Evolutionary conservation across 768 basidiomycete species (phyloP).

Genomic region (Gloeophyllum trabeum): DNA sequence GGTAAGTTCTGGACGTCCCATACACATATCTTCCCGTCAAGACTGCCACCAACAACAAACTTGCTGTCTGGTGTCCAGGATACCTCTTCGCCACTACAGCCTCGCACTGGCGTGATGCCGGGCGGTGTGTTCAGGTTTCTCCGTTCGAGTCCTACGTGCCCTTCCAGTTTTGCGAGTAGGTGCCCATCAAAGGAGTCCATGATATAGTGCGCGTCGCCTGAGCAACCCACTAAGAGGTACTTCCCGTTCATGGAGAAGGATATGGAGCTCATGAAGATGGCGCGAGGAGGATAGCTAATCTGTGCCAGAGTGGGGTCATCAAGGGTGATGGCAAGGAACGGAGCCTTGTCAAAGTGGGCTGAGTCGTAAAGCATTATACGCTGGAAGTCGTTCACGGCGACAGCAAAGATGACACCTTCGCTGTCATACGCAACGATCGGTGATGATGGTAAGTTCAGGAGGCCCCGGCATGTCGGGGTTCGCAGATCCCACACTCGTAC

Average conservation of each 20-base stretch:
- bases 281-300: conserved; percentile 77
- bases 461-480: conserved; percentile 63
- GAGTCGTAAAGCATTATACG: conserved; percentile 81
- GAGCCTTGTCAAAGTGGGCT: conserved; percentile 82
- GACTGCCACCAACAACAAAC: conserved; percentile 75
- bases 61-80: conserved; percentile 93
- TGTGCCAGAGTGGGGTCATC: conserved; percentile 69
- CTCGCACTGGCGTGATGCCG: conserved; percentile 59
- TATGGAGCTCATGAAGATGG: conserved; percentile 85
- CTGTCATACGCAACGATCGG: conserved; percentile 82
- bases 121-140: conserved; percentile 33
- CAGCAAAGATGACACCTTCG: conserved; percentile 76
- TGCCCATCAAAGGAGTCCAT: conserved; percentile 84
- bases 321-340: conserved; percentile 76
- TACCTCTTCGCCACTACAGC: conserved; percentile 88
- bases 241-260: conserved; percentile 87
- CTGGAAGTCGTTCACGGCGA: conserved; percentile 72
- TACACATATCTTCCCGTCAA: conserved; percentile 73
- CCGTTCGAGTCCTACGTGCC: conserved; percentile 74
- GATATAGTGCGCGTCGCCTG: conserved; percentile 87
- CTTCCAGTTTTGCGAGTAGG: conserved; percentile 77
- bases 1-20: conserved; percentile 79
- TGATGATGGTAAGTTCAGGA: conserved; percentile 60
- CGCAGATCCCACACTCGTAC: conserved; percentile 96
- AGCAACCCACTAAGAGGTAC: conserved; percentile 86